A percentile compares a stretch with the other conserved stretches of the same genome.
These are phyloP conservation scores for Colletotrichum sojae DNA, from an alignment of 2,329 filamentous ascomycete species.

Conservation along the genomic window DNA sequence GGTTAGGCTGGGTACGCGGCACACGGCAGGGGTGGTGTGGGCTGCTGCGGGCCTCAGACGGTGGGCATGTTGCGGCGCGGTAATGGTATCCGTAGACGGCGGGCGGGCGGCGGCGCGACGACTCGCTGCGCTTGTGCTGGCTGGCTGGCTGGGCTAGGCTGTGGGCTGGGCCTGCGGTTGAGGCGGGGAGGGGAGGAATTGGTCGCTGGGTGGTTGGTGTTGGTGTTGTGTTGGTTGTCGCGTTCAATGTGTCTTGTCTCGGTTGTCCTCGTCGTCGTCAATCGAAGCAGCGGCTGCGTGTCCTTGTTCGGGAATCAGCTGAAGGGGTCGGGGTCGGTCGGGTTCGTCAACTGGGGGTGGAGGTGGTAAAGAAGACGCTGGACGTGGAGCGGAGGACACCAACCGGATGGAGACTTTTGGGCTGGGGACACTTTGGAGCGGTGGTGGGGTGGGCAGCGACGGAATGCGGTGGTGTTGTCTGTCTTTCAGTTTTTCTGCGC, in stretches of 20 bases:
- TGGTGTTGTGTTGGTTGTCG: no score
- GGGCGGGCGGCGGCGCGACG: no score
- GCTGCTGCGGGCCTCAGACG: conserved; percentile 32
- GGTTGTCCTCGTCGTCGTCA: no score
- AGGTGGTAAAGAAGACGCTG: not conserved
- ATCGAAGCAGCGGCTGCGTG: not conserved
- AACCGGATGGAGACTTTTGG: conserved; percentile 18
- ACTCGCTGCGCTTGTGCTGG: no score
- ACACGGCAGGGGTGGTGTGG: conserved; percentile 40
- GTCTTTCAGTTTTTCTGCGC: no score
- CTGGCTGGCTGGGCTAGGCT: no score
- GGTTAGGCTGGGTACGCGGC: conserved; percentile 37
- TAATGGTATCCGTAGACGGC: not conserved
- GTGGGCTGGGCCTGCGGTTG: no score
- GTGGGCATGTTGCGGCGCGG: conserved; percentile 29
- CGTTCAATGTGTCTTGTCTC: no score
- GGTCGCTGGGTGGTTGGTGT: no score
- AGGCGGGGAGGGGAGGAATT: no score
- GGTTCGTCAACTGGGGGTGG: not conserved
- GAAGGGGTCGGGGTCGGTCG: not conserved
- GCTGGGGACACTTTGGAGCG: not conserved
- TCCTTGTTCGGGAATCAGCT: not conserved
- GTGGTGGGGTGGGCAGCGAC: not conserved
- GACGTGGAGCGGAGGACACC: not conserved
- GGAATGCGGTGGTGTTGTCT: not conserved